Percentiles rank a stretch among this genome's conserved stretches.
These are phyloP conservation scores for Podospora tetraspora DNA, from an alignment of 495 filamentous ascomycete species.

Conservation along the genomic window DNA sequence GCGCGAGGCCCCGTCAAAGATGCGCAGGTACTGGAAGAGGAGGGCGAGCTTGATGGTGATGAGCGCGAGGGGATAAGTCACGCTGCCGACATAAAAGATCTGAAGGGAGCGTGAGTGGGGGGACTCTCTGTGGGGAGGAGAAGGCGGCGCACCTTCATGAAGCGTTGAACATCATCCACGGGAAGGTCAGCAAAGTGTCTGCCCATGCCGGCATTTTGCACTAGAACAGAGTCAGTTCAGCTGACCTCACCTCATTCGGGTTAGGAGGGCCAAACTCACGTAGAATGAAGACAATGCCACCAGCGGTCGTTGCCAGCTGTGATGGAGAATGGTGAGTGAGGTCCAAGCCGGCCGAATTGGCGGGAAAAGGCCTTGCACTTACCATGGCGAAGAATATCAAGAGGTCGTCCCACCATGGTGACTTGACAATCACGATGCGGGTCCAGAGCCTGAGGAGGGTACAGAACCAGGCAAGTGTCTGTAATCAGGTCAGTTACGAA, in stretches of 20 bases:
- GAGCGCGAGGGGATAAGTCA: conserved; percentile 18
- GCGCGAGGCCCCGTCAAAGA: conserved; percentile 18
- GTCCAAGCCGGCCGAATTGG: neutral
- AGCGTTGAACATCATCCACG: neutral
- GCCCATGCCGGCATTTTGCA: neutral
- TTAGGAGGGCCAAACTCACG: neutral
- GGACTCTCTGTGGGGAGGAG: neutral
- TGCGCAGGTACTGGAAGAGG: conserved; percentile 29
- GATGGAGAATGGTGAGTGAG: neutral
- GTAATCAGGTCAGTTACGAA: neutral
- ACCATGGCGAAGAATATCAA: conserved; percentile 18
- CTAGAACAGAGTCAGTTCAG: neutral
- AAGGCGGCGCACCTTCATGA: neutral
- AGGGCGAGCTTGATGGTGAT: conserved; percentile 29
- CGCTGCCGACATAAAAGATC: conserved; percentile 24
- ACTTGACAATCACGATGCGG: conserved; percentile 19
- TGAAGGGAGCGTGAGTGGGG: conserved; percentile 8
- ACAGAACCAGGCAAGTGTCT: conserved; percentile 1
- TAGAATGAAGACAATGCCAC: neutral
- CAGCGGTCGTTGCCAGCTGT: neutral
- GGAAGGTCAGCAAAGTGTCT: neutral
- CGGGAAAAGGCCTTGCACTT: neutral
- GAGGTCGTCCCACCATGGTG: conserved; percentile 24
- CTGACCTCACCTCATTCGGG: neutral
- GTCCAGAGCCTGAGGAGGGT: conserved; percentile 20